A percentile compares a stretch with the other conserved stretches of the same genome.
These are phyloP conservation scores for Globisporangium camurandrum DNA, from an alignment of 352 stramenopile genomes.

Conservation along the genomic window DNA sequence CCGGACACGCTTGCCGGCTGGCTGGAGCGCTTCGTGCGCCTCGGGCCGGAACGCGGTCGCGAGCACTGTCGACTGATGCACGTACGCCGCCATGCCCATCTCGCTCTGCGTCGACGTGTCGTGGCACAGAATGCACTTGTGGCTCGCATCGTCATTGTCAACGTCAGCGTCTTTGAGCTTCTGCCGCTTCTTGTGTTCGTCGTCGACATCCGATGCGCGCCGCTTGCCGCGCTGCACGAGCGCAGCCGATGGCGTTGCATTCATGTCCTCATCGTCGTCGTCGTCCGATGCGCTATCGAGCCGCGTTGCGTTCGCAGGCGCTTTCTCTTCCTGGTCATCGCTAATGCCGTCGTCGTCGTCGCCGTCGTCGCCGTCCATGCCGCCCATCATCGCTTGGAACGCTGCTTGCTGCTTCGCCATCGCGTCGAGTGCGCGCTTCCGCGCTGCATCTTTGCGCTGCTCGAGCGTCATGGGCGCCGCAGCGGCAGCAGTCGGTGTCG, in stretches of 20 bases:
- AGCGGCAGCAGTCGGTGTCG: slow-evolving; percentile 2
- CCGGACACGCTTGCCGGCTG: slow-evolving; percentile 44
- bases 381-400: slow-evolving; percentile 78
- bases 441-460: slow-evolving; percentile 69
- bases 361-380: slow-evolving; percentile 36
- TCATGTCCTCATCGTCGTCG: no score
- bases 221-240: slow-evolving; percentile 36
- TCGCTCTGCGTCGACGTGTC: slow-evolving; percentile 71
- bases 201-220: slow-evolving; percentile 21
- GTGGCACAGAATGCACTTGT: slow-evolving; percentile 84
- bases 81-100: slow-evolving; percentile 79
- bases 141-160: slow-evolving; percentile 30
- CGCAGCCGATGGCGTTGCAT: not conserved
- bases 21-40: slow-evolving; percentile 44
- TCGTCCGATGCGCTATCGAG: slow-evolving; percentile 13
- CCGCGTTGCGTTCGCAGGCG: no score
- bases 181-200: slow-evolving; percentile 36
- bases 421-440: slow-evolving; percentile 62
- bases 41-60: slow-evolving; percentile 68
- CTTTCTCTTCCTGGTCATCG: not conserved
- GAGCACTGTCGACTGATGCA: slow-evolving; percentile 83
- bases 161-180: no score
- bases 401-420: slow-evolving; percentile 80
- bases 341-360: slow-evolving; percentile 10
- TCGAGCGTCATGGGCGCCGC: slow-evolving; percentile 43